Conservation (phyloP, 108 stramenopile genomes). For the Seminavis robusta region DNA sequence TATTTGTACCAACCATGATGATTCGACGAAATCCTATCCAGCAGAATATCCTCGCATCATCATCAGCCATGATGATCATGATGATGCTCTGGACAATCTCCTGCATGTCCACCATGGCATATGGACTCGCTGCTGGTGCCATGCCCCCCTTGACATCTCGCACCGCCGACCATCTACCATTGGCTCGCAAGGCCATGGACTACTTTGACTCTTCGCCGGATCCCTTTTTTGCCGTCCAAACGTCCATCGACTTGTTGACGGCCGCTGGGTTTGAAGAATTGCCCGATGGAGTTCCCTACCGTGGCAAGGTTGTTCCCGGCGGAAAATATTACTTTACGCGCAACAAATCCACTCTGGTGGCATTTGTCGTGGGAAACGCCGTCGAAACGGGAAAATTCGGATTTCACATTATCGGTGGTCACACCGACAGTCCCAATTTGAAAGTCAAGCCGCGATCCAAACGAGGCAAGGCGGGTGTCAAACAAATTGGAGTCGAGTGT, state of each 20-base stretch:
- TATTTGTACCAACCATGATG: no score
- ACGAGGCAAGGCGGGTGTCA: conserved; percentile 43
- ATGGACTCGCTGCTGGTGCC: background rate
- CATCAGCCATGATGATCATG: no score
- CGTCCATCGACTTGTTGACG: conserved; percentile 43
- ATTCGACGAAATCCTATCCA: no score
- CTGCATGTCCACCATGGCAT: no score
- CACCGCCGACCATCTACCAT: conserved; percentile 42
- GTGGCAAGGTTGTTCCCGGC: conserved; percentile 29
- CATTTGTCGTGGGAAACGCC: conserved; percentile 86
- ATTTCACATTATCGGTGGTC: conserved; percentile 92
- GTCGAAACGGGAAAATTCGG: conserved; percentile 51
- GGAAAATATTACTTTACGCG: conserved; percentile 94
- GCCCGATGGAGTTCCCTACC: conserved; percentile 24
- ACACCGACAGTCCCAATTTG: conserved; percentile 92
- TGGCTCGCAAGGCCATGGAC: conserved; percentile 65
- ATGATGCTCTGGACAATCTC: no score
- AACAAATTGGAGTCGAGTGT: conserved; percentile 85
- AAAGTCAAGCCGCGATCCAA: conserved; percentile 89
- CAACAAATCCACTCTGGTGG: conserved; percentile 90
- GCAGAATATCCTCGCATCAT: no score
- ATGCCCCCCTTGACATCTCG: conserved; percentile 29
- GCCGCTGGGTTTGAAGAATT: conserved; percentile 63
- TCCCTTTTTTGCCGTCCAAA: conserved; percentile 75
- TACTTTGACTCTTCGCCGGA: conserved; percentile 72